phyloP scores from a whole-genome alignment of 805 yeast species.

The Cyberlindnera sargentensis region DNA sequence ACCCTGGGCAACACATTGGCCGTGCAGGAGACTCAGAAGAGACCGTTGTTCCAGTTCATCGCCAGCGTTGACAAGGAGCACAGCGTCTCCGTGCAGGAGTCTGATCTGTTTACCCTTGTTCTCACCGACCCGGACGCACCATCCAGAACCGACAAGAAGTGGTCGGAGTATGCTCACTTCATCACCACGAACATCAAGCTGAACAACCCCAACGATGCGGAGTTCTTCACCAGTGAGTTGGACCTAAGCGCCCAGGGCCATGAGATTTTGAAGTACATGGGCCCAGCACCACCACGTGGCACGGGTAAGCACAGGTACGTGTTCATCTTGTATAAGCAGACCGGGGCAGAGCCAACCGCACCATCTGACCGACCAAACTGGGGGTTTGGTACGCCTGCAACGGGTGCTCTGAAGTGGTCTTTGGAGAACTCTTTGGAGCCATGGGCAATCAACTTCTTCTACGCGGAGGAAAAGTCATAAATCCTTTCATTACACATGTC shows the following conservation, averaged over 20 bases:
- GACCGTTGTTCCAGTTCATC: conserved; percentile 63
- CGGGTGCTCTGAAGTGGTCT: conserved; percentile 75
- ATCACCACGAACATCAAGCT: conserved; percentile 48
- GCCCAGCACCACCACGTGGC: conserved; percentile 87
- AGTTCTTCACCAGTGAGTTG: conserved; percentile 29
- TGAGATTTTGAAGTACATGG: conserved; percentile 52
- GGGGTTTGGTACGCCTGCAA: conserved; percentile 81
- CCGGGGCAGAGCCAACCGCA: conserved; percentile 23
- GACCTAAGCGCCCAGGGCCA: conserved; percentile 30
- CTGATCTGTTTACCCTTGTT: conserved; percentile 62
- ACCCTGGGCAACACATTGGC: conserved; percentile 71
- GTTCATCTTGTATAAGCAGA: conserved; percentile 66
- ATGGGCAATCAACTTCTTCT: conserved; percentile 75
- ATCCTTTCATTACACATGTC: background rate
- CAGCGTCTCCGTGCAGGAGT: conserved; percentile 19
- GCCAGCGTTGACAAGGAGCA: conserved; percentile 18
- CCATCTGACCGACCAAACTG: conserved; percentile 60
- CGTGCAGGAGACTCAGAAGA: conserved; percentile 58
- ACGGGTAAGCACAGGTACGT: conserved; percentile 88
- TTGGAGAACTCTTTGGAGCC: conserved; percentile 53
- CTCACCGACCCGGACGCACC: conserved; percentile 96
- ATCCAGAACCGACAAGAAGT: conserved; percentile 67
- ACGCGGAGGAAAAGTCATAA: conserved; percentile 50
- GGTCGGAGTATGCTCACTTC: conserved; percentile 86
- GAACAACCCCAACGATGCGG: conserved; percentile 31